phyloP scores from a whole-genome alignment of 148 eudicot species.

The Tetragonia tetragonoides region DNA sequence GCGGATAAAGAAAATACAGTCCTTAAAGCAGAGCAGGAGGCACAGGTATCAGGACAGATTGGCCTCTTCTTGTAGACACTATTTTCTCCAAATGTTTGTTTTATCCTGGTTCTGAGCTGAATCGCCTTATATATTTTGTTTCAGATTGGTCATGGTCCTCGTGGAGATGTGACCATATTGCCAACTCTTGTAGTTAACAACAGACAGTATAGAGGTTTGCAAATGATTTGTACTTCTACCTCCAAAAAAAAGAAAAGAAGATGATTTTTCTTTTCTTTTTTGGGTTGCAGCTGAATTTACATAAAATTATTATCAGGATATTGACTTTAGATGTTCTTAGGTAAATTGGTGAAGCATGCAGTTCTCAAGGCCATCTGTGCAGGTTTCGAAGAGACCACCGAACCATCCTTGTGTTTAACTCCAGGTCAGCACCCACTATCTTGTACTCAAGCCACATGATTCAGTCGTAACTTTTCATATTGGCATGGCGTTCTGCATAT shows the following conservation, averaged over 20 bases:
- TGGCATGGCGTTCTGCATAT: not conserved
- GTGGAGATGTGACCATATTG: conserved; percentile 96
- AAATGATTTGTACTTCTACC: not conserved
- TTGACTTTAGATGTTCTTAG: conserved; percentile 34
- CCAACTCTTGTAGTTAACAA: conserved; percentile 92
- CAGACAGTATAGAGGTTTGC: conserved; percentile 84
- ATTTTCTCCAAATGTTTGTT: not conserved
- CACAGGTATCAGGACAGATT: conserved; percentile 45
- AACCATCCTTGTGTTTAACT: conserved; percentile 78
- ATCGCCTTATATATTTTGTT: conserved; percentile 7
- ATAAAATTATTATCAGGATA: not conserved
- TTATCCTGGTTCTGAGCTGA: conserved; percentile 13
- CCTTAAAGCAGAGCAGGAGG: conserved; percentile 69
- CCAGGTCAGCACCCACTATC: conserved; percentile 41
- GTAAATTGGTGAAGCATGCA: conserved; percentile 80
- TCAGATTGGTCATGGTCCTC: conserved; percentile 83
- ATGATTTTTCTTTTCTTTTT: too few species aligned
- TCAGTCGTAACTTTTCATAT: not conserved
- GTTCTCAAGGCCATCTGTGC: conserved; percentile 95
- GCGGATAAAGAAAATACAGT: conserved; percentile 69
- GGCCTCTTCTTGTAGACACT: not conserved
- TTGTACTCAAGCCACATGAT: not conserved
- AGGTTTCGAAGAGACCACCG: conserved; percentile 90
- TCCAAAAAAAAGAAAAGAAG: too few species aligned
- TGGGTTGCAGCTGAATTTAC: not conserved